phyloP scores from a whole-genome alignment of 768 basidiomycete species.

The Termitomyces sp. region DNA sequence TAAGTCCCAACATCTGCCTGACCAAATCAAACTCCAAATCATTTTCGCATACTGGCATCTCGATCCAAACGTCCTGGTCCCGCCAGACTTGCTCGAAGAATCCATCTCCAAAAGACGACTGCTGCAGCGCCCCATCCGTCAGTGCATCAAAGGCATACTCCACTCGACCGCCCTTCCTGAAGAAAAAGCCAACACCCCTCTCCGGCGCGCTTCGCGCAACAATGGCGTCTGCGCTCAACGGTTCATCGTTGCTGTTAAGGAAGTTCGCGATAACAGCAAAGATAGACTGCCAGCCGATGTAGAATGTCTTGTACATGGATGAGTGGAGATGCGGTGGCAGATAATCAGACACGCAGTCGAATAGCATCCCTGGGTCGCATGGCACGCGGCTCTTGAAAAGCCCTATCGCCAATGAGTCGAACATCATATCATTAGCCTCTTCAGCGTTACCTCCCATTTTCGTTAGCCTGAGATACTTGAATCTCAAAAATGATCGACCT shows the following conservation, averaged over 20 bases:
- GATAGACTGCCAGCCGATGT: conserved; percentile 21
- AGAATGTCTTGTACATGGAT: conserved; percentile 16
- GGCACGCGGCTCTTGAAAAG: neutral
- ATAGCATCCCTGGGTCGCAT: neutral
- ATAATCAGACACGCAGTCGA: neutral
- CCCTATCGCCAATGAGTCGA: neutral
- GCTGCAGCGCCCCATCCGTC: conserved; percentile 17
- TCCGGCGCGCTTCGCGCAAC: neutral
- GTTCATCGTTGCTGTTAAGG: conserved; percentile 4
- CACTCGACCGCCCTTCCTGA: conserved; percentile 20
- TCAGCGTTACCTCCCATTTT: neutral
- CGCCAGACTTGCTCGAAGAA: conserved; percentile 15
- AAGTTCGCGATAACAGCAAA: conserved; percentile 14
- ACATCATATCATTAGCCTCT: neutral
- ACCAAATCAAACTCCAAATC: conserved; percentile 24
- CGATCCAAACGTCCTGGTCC: conserved; percentile 13
- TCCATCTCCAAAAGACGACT: conserved; percentile 20
- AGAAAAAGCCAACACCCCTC: conserved; percentile 8
- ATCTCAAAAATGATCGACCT: neutral
- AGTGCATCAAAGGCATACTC: conserved; percentile 23
- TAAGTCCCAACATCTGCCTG: conserved; percentile 19
- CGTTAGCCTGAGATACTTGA: neutral
- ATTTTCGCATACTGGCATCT: conserved; percentile 17
- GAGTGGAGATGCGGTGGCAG: conserved; percentile 7
- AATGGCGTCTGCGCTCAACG: neutral